Conservation (phyloP, 306 rosid genomes). For the Nissolia schottii region DNA sequence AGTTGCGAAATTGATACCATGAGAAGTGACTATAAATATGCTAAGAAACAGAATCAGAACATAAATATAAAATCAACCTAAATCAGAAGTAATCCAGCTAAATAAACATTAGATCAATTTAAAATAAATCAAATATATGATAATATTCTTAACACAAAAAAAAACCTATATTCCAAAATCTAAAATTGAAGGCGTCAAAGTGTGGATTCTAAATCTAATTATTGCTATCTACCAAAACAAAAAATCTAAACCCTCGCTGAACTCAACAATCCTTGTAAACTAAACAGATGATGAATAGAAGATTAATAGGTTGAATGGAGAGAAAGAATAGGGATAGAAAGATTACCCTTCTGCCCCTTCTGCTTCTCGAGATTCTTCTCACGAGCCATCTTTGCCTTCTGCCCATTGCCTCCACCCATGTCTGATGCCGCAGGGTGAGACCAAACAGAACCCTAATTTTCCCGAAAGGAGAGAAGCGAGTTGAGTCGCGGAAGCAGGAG, state of each 20-base stretch:
- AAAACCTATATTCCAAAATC: too few species aligned
- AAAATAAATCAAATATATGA: too few species aligned
- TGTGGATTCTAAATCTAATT: not conserved
- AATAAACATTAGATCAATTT: too few species aligned
- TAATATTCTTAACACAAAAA: too few species aligned
- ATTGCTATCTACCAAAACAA: too few species aligned
- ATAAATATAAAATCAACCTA: too few species aligned
- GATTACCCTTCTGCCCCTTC: conserved; percentile 54
- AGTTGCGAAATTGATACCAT: too few species aligned
- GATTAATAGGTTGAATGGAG: not conserved
- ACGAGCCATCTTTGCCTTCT: conserved; percentile 77
- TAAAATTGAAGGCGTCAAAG: not conserved
- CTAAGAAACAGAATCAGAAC: too few species aligned
- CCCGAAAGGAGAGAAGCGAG: not conserved
- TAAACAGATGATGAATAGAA: not conserved
- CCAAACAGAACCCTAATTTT: conserved; percentile 49
- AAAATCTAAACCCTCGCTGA: too few species aligned
- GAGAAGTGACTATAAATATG: too few species aligned
- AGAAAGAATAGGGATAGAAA: not conserved
- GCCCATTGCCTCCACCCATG: conserved; percentile 86
- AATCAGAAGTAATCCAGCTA: too few species aligned
- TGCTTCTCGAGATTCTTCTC: conserved; percentile 68
- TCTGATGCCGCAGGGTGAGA: conserved; percentile 21
- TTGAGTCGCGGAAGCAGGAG: not conserved
- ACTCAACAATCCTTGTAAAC: not conserved